Conservation (phyloP, 2,329 filamentous ascomycete genomes). For the Aspergillus neoniger region DNA sequence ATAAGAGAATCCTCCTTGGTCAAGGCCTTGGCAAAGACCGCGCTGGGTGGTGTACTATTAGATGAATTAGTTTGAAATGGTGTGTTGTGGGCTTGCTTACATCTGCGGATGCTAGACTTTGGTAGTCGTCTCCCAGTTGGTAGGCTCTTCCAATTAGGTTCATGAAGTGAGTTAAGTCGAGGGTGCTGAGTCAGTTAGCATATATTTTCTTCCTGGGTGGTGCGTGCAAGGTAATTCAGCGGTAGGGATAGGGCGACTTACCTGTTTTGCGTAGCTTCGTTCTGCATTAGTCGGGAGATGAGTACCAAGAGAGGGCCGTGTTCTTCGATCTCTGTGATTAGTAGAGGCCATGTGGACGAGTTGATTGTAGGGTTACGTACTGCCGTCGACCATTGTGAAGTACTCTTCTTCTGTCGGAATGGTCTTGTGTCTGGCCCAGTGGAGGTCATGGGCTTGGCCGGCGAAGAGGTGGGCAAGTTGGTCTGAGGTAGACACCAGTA, state of each 20-base stretch:
- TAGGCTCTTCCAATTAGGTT: constrained; percentile 46
- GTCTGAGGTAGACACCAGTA: constrained; percentile 23
- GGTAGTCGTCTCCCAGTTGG: constrained; percentile 65
- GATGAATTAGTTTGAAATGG: too few species aligned
- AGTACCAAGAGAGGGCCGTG: constrained; percentile 44
- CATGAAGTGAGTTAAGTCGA: constrained; percentile 60
- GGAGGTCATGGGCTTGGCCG: constrained; percentile 45
- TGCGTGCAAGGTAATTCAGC: too few species aligned
- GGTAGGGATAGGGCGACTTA: not conserved
- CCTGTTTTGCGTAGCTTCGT: constrained; percentile 22
- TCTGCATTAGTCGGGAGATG: constrained; percentile 38
- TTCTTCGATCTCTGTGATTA: constrained; percentile 18
- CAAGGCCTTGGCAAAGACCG: constrained; percentile 65
- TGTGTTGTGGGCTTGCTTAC: not conserved
- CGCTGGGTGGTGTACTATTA: constrained; percentile 72
- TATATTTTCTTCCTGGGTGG: too few species aligned
- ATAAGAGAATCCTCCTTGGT: constrained; percentile 67
- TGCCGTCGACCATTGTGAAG: constrained; percentile 44
- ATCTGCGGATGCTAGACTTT: constrained; percentile 64
- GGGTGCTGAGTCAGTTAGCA: not conserved
- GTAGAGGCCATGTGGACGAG: not conserved
- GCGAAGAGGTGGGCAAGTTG: constrained; percentile 41
- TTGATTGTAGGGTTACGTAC: not conserved
- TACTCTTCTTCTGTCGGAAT: constrained; percentile 45
- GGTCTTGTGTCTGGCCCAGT: constrained; percentile 39